A percentile compares a stretch with the other conserved stretches of the same genome.
Conservation (phyloP, 2,329 filamentous ascomycete genomes). For the Davidsoniella australis region DNA sequence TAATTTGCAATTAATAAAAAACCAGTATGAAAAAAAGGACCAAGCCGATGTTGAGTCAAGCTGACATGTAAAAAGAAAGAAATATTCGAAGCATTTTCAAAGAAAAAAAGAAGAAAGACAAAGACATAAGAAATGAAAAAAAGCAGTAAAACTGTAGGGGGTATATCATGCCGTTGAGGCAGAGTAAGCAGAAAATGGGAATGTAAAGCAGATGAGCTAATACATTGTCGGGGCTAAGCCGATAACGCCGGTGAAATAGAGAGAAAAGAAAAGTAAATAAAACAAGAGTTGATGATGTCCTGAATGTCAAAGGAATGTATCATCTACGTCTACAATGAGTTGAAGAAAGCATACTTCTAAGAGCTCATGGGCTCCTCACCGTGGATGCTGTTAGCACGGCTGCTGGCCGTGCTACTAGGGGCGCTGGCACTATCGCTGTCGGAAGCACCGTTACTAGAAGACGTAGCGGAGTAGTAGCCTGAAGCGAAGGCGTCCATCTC, state of each 20-base stretch:
- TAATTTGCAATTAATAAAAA: background rate
- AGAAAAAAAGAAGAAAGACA: background rate
- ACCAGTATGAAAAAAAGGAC: background rate
- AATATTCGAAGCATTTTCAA: background rate
- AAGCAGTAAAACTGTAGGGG: background rate
- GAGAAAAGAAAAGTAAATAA: background rate
- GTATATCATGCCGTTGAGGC: slow-evolving; percentile 4
- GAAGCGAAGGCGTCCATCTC: slow-evolving; percentile 5
- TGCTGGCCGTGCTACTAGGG: background rate
- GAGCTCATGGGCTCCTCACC: slow-evolving; percentile 1
- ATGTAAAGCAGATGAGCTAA: background rate
- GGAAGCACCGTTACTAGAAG: background rate
- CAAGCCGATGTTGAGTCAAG: background rate
- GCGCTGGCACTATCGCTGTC: background rate
- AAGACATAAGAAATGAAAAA: background rate
- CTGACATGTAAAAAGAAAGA: background rate
- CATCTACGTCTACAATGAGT: background rate
- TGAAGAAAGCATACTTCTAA: background rate
- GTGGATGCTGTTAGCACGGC: slow-evolving; percentile 11
- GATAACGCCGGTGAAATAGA: slow-evolving; percentile 2
- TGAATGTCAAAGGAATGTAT: background rate
- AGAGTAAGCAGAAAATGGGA: background rate
- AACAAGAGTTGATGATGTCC: background rate
- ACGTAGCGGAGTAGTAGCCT: background rate
- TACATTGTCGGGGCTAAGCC: slow-evolving; percentile 1